Conservation (phyloP, 768 basidiomycete species). For the Rhodosporidiobolus odoratus region DNA sequence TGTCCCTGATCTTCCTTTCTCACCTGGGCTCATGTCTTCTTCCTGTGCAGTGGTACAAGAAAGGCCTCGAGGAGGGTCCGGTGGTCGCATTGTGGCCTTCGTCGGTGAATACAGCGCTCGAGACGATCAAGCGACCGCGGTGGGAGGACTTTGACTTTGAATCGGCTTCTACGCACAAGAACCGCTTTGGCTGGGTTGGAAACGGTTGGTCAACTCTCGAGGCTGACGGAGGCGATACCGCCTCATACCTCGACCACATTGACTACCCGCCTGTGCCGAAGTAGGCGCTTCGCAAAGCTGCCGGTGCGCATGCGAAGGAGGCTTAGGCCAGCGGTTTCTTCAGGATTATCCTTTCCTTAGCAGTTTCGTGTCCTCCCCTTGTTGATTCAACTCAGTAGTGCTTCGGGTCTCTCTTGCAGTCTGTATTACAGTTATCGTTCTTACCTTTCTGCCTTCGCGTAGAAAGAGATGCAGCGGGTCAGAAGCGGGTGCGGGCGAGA, state of each 20-base stretch:
- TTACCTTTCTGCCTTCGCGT: too few relatives aligned
- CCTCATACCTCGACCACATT: constrained; percentile 20
- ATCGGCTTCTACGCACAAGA: constrained; percentile 37
- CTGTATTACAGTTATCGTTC: not conserved
- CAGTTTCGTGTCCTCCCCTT: not conserved
- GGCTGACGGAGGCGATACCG: constrained; percentile 44
- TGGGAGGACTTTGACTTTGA: constrained; percentile 57
- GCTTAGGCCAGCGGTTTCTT: too few relatives aligned
- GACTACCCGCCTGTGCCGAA: constrained; percentile 14
- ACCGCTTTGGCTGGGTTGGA: constrained; percentile 60
- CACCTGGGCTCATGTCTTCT: not conserved
- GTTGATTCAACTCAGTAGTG: constrained; percentile 6
- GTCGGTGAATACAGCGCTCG: constrained; percentile 52
- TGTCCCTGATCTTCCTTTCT: not conserved
- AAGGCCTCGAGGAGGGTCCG: constrained; percentile 58
- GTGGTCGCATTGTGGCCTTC: constrained; percentile 61
- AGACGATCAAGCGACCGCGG: constrained; percentile 55
- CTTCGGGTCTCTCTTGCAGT: not conserved
- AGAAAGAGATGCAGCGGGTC: too few relatives aligned
- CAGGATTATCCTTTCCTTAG: too few relatives aligned
- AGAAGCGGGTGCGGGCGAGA: too few relatives aligned
- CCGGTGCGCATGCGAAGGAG: not conserved
- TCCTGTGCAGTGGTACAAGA: constrained; percentile 57
- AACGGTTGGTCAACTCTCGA: constrained; percentile 59
- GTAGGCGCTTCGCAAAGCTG: not conserved